Evolutionary conservation across 352 stramenopile species (phyloP).

Genomic region (Pythium graminicola): DNA sequence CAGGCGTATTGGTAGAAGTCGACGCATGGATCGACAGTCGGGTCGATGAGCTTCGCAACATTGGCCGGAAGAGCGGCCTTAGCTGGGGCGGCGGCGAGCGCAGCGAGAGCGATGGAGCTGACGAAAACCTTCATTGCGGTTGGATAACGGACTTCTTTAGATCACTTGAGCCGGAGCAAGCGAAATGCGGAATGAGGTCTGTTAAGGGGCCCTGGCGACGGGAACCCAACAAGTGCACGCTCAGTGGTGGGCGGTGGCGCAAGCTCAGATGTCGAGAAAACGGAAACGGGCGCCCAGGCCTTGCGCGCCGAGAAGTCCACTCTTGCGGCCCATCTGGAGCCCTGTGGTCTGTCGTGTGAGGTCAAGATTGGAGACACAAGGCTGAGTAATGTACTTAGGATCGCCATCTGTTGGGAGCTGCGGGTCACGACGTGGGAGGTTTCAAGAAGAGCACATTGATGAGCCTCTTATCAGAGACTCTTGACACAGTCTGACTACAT

Average conservation of each 20-base stretch:
- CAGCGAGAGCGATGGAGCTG: constrained; percentile 13
- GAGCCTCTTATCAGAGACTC: too few species aligned
- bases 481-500: constrained; percentile 1
- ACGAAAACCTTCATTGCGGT: constrained; percentile 26
- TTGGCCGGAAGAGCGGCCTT: constrained; percentile 25
- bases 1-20: constrained; percentile 74
- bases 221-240: not conserved
- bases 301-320: not conserved
- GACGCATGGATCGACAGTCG: constrained; percentile 39
- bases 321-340: not conserved
- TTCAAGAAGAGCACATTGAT: too few species aligned
- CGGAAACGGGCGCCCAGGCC: not conserved
- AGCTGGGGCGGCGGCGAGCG: constrained; percentile 7
- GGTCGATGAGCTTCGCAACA: constrained; percentile 44
- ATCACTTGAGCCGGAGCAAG: constrained; percentile 22
- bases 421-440: constrained; percentile 4
- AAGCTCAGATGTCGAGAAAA: constrained; percentile 3
- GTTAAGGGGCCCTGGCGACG: too few species aligned
- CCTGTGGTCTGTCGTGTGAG: too few species aligned
- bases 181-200: constrained; percentile 26
- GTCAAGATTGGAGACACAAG: not conserved
- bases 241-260: not conserved
- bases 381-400: not conserved
- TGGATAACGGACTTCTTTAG: constrained; percentile 7
- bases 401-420: constrained; percentile 3